Percentiles rank a stretch among this genome's conserved stretches.
These are phyloP conservation scores for Madurella fahalii DNA, from an alignment of 2,329 filamentous ascomycete genomes.

Conservation along the genomic window DNA sequence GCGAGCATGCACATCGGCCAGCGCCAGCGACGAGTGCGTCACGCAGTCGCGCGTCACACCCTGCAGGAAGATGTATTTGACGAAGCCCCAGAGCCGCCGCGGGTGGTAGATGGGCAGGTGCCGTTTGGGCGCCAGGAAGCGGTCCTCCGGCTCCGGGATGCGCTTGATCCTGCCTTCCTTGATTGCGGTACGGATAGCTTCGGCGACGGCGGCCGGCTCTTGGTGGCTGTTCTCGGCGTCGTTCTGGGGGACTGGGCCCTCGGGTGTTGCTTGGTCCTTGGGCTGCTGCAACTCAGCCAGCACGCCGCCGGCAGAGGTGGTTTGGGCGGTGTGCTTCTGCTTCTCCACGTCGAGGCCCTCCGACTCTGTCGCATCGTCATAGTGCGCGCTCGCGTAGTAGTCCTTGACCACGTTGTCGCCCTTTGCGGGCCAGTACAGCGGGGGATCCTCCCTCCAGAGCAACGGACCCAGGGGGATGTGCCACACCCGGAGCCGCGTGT, in stretches of 20 bases:
- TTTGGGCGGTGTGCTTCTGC: no score
- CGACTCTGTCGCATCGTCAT: no score
- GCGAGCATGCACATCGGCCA: slow-evolving; percentile 23
- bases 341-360: no score
- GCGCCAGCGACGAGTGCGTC: background rate
- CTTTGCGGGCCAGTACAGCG: background rate
- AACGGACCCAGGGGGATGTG: background rate
- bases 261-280: background rate
- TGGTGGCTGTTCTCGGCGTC: no score
- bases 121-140: background rate
- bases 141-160: background rate
- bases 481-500: background rate
- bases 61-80: background rate
- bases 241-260: no score
- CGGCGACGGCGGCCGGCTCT: no score
- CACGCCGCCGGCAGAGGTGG: no score
- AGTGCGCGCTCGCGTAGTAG: background rate
- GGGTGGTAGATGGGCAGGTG: background rate
- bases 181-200: no score
- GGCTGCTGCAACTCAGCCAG: no score
- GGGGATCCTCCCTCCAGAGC: background rate
- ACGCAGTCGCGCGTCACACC: background rate
- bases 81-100: background rate
- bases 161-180: no score
- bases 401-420: background rate